Conservation (phyloP, 2,329 filamentous ascomycete genomes). For the Arthrobotrys iridis region DNA sequence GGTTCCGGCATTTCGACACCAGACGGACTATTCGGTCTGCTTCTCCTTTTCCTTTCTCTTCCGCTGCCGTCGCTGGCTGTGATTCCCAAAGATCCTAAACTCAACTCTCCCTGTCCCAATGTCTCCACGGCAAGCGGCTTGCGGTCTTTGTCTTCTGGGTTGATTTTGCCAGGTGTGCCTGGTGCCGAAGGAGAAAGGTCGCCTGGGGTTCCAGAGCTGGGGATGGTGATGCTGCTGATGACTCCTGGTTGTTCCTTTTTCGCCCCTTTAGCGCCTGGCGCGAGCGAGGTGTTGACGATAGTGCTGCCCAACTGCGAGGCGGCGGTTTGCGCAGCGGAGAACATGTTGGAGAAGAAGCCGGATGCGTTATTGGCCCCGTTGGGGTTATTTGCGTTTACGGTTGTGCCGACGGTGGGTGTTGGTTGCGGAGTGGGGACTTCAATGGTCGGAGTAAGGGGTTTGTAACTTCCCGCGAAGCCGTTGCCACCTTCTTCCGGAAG, state of each 20-base stretch:
- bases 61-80: conserved; percentile 17
- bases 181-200: conserved; percentile 62
- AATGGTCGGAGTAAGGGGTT: conserved; percentile 77
- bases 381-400: conserved; percentile 39
- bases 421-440: conserved; percentile 69
- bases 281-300: conserved; percentile 65
- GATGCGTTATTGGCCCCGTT: conserved; percentile 62
- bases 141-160: conserved; percentile 63
- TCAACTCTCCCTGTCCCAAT: conserved; percentile 86
- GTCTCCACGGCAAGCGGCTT: conserved; percentile 86
- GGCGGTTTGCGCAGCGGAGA: conserved; percentile 92
- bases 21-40: conserved; percentile 29
- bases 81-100: conserved; percentile 87
- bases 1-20: conserved; percentile 39
- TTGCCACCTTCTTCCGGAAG: conserved; percentile 35
- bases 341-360: conserved; percentile 92
- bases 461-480: conserved; percentile 16
- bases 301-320: conserved; percentile 78
- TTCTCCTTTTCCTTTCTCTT: conserved; percentile 27
- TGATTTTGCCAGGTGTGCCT: conserved; percentile 58
- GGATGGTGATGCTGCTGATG: conserved; percentile 58
- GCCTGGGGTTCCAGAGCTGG: conserved; percentile 57
- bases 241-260: conserved; percentile 59
- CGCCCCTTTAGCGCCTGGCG: conserved; percentile 57
- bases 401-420: conserved; percentile 69